phyloP scores from a whole-genome alignment of 768 basidiomycete species.

The Suillus paluster region DNA sequence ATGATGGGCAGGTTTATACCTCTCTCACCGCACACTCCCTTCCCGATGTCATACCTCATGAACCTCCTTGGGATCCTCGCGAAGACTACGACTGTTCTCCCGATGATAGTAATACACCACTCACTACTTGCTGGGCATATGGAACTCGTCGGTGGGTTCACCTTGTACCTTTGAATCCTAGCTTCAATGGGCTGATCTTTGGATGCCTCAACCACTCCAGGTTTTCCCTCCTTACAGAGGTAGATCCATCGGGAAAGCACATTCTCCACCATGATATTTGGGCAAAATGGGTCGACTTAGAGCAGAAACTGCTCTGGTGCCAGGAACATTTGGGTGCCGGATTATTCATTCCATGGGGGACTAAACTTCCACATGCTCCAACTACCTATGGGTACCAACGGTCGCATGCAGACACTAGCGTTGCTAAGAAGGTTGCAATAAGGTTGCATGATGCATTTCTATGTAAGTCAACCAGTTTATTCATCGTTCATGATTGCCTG shows the following conservation, averaged over 20 bases:
- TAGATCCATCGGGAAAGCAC: background rate
- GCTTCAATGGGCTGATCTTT: background rate
- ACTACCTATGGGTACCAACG: background rate
- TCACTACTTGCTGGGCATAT: background rate
- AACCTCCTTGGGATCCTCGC: background rate
- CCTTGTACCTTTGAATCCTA: background rate
- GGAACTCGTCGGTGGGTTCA: background rate
- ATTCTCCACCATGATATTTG: background rate
- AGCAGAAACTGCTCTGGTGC: background rate
- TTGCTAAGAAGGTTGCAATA: background rate
- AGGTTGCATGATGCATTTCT: background rate
- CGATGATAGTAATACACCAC: background rate
- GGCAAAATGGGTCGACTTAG: background rate
- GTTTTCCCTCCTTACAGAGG: background rate
- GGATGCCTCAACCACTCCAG: slow-evolving; percentile 1
- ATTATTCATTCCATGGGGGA: background rate
- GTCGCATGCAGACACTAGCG: too few species aligned
- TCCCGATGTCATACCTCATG: background rate
- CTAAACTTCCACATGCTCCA: background rate
- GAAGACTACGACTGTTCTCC: background rate
- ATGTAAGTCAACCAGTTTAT: background rate
- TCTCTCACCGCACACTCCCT: background rate
- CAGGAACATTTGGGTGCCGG: background rate
- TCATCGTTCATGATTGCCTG: background rate
- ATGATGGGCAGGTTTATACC: background rate